Percentiles rank a stretch among this genome's conserved stretches.
Conservation (phyloP, 345 rosid genomes). For the Populus euphratica region DNA sequence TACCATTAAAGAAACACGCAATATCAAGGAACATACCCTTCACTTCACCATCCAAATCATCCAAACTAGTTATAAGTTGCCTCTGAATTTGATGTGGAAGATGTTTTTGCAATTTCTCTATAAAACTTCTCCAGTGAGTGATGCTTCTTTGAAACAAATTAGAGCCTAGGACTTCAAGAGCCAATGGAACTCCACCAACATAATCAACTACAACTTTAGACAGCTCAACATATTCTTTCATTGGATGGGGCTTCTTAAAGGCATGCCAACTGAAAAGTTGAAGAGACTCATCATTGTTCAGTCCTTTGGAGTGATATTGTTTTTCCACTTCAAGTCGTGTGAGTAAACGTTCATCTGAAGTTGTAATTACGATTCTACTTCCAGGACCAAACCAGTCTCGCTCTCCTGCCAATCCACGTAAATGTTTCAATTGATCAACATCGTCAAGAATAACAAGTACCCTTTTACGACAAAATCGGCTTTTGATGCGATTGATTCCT, state of each 20-base stretch:
- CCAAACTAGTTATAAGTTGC: no score
- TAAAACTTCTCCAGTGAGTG: neutral
- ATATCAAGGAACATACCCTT: no score
- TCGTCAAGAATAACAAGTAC: constrained; percentile 15
- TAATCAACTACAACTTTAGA: neutral
- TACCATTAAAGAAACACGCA: no score
- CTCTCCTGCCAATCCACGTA: constrained; percentile 2
- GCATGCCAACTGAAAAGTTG: constrained; percentile 12
- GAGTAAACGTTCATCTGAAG: neutral
- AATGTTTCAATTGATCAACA: neutral
- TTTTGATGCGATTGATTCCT: neutral
- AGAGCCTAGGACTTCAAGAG: constrained; percentile 9
- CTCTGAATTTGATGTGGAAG: no score
- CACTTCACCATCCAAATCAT: no score
- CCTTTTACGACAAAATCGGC: neutral
- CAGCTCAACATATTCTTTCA: neutral
- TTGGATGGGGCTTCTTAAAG: neutral
- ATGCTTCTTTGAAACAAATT: neutral
- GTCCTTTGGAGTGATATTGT: neutral
- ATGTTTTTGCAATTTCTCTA: neutral
- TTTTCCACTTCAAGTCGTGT: neutral
- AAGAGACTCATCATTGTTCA: neutral
- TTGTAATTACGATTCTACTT: constrained; percentile 14
- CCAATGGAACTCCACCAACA: constrained; percentile 5
- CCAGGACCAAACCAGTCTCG: neutral